A percentile compares a stretch with the other conserved stretches of the same genome.
These are phyloP conservation scores for Macaranga tanarius DNA, from an alignment of 441 rosid species.

Conservation along the genomic window DNA sequence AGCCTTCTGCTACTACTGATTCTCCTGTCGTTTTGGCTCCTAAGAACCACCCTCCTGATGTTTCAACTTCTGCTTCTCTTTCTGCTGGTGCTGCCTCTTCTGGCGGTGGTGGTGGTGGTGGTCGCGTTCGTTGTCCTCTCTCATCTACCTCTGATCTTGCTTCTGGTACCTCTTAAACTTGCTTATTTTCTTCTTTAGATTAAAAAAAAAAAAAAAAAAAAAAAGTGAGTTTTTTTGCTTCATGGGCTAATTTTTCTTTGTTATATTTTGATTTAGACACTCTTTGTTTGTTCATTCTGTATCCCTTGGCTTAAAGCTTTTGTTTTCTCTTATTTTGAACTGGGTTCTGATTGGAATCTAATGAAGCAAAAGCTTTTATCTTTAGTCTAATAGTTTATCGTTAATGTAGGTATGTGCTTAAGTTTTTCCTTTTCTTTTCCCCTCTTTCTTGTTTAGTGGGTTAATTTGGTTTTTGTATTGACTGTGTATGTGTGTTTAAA, in stretches of 20 bases:
- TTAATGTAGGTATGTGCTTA: neutral
- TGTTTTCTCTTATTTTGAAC: neutral
- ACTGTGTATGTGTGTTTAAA: neutral
- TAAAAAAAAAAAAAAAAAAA: too few relatives aligned
- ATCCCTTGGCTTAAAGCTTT: neutral
- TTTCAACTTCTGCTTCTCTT: constrained; percentile 46
- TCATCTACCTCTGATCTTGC: constrained; percentile 86
- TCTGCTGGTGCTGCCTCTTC: constrained; percentile 42
- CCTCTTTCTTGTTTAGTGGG: constrained; percentile 11
- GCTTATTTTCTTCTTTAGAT: neutral
- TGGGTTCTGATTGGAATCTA: neutral
- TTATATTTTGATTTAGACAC: too few relatives aligned
- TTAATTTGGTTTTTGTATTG: neutral
- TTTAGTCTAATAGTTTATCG: neutral
- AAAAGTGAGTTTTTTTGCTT: neutral
- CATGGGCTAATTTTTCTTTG: neutral
- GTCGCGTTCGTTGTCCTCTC: constrained; percentile 56
- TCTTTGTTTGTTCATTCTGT: too few relatives aligned
- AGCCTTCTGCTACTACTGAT: constrained; percentile 30
- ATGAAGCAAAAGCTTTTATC: neutral
- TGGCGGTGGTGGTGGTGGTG: constrained; percentile 42
- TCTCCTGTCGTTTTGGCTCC: constrained; percentile 40
- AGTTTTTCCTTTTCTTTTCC: neutral
- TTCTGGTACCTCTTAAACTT: constrained; percentile 40
- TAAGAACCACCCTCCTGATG: constrained; percentile 28